Evolutionary conservation across 2,329 filamentous ascomycete species (phyloP), one percentile per base, ranked within the genome.

Genomic region (Clonostachys solani): DNA sequence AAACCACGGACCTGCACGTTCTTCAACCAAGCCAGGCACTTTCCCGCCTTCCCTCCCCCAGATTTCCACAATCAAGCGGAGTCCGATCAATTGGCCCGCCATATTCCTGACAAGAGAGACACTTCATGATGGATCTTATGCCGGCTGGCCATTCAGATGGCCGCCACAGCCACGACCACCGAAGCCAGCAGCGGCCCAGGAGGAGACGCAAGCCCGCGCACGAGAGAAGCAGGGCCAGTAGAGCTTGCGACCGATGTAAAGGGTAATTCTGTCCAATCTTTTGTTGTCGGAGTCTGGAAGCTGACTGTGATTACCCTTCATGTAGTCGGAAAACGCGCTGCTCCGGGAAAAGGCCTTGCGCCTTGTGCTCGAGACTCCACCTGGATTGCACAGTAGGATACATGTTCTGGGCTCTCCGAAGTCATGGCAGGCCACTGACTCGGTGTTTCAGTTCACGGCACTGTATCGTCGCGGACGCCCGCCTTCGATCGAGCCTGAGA

Each of bases 241-340:
- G 43, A 37, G 43, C 43, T 17, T 45, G 43, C 34, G 43, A 45
- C 43, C 17, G 43, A 15, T 45, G 43, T 35, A 45, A 45, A 19
- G 35, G 43, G 33, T 37, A 38, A 12, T 19, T 10, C 4, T 38
- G 6, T 38, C 17, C 36, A 38, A 18, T 38, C 3, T 38, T 15
- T 10, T 38, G 2, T 18, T 29, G 6, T 6, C 23, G 23, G 23
- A 29, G 17, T n/a, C 36, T n/a, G 15, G 36, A n/a, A n/a, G 15
- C 36, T 38, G 36, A 38, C 36, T 38, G 8, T 18, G 3, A 15
- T 37, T 2, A 35, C 16, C 16, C n/a, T 18, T 5, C 15, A 12
- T 19, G 15, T 18, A 45, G 33, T 13, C 33, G 35, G 12, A 36
- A 38, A 18, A 45, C 33, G 3, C 15, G 35, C 6, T 38, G 33